Evolutionary conservation across 2,329 filamentous ascomycete genomes (phyloP), one percentile per base, ranked within the genome.

Genomic region (Diaporthe helianthi): DNA sequence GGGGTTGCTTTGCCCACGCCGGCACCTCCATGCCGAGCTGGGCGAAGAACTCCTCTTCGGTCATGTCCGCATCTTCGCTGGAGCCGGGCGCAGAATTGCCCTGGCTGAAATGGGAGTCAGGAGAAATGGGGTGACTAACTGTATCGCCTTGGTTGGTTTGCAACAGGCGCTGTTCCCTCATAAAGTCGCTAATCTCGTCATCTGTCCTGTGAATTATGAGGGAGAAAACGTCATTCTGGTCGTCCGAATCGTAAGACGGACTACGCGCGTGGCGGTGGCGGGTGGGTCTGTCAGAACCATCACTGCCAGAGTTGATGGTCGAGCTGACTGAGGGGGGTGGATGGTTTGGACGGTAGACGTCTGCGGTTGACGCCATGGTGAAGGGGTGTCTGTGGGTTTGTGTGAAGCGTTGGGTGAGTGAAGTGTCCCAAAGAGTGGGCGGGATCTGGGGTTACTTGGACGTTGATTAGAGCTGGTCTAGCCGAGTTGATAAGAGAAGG

Each of bases 1-100:
- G 41, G 58, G 38, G 26, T 13, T 15, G 58, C 6, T 19, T 31
- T 10, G 26, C 44, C 44, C 41, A 24, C 19, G 22, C 58, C 6
- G 44, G 58, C 7, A 36, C 41, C 1, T 3, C 19, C 5, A 49
- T 29, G 8, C 41, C 58, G 29, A 47, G 1, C 24, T 63, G 58
- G 58, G 44, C 44, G 10, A 31, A 63, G 58, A 63, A 63, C 12
- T 63, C 58, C 17, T 47, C 44, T 7, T 47, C 58, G 58, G 41
- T 63, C 44, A 63, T 63, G 6, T 47, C 58, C 58, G 24, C 58
- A 49, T 31, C 41, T n/a, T 63, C 8, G 41, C 29, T 29, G 7
- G 24, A 19, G 41, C 24, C 3, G 58, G n/a, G 36, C 24, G 58
- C 44, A 63, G 41, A 58, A 22, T 4, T n/a, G 17, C 22, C 41